A percentile compares a stretch with the other conserved stretches of the same genome.
These are phyloP conservation scores for Alternaria rosae DNA, from an alignment of 2,329 filamentous ascomycete genomes.

Conservation along the genomic window DNA sequence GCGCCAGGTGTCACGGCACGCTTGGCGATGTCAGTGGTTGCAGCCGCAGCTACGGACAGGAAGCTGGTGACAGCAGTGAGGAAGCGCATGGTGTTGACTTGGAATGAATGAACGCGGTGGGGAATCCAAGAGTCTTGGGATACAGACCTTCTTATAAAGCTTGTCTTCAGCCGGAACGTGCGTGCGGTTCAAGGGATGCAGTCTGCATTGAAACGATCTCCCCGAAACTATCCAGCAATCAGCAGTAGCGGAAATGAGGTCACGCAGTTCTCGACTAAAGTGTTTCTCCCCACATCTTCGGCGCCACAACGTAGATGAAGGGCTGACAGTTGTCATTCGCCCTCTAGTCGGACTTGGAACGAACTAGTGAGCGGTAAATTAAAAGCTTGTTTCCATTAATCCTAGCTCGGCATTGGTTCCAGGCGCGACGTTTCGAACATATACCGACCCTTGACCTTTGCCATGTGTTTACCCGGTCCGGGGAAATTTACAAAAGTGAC, in stretches of 20 bases:
- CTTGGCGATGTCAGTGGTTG: constrained; percentile 28
- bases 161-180: background rate
- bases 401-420: constrained; percentile 9
- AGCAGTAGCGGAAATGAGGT: constrained; percentile 3
- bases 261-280: constrained; percentile 9
- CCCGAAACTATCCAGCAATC: constrained; percentile 12
- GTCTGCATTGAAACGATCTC: constrained; percentile 1
- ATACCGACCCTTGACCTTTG: constrained; percentile 11
- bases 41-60: constrained; percentile 32
- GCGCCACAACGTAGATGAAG: constrained; percentile 8
- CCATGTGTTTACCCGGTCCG: constrained; percentile 12
- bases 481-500: background rate
- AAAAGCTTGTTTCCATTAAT: constrained; percentile 16
- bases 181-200: constrained; percentile 12
- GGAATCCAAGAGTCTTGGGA: background rate
- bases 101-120: background rate
- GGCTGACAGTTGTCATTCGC: background rate
- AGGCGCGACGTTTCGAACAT: constrained; percentile 7
- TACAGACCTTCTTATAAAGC: constrained; percentile 5
- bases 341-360: background rate
- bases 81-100: constrained; percentile 30
- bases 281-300: constrained; percentile 12
- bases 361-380: constrained; percentile 6
- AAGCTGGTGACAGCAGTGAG: constrained; percentile 27
- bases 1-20: constrained; percentile 38